Evolutionary conservation across 2,329 filamentous ascomycete species (phyloP), one percentile per base, ranked within the genome.

Genomic region (Fusarium sp.): DNA sequence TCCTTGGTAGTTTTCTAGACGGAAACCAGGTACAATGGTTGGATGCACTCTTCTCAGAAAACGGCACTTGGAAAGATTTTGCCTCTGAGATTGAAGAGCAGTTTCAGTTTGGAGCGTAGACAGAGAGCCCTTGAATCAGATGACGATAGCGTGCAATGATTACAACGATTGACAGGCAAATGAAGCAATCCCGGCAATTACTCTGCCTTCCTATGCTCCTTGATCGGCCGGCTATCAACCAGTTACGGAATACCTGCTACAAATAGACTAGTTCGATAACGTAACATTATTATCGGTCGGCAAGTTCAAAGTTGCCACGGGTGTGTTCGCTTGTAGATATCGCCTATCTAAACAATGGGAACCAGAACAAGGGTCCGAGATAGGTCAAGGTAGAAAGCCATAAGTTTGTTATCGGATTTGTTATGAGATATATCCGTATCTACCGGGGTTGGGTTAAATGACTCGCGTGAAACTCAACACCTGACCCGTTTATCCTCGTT

Each of bases 31-130:
- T 76, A 12, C 78, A 79, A 1, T 79, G 78, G 76, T 38, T 76
- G 0, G 79, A 80, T 43, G 52, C 70, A 2, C 52, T 77, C 11
- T 80, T 80, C 56, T 43, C 73, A 0, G 78, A 80, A 12, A 76
- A 80, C 15, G 78, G 77, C 2, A 78, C 72, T 0, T 45, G 79
- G 22, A 69, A 74, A 30, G 72, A 80, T 6, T 75, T 79, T 61
- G 76, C 76, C 17, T 75, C 76, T 2, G 79, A 80, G 61, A 74
- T 80, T 59, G 79, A 80, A 37, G 78, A 80, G 12, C 77, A 75
- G 22, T 76, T 78, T 57, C 27, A 76, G 17, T 78, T 78, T 9
- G 71, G 71, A 1, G 63, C 60, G 25, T 62, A 50, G 22, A n/a
- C 17, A 27, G 4, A 4, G 2, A 20, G 20, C 14, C 5, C 15